Conservation (phyloP, 257 asterid genomes). For the Rhazya stricta region DNA sequence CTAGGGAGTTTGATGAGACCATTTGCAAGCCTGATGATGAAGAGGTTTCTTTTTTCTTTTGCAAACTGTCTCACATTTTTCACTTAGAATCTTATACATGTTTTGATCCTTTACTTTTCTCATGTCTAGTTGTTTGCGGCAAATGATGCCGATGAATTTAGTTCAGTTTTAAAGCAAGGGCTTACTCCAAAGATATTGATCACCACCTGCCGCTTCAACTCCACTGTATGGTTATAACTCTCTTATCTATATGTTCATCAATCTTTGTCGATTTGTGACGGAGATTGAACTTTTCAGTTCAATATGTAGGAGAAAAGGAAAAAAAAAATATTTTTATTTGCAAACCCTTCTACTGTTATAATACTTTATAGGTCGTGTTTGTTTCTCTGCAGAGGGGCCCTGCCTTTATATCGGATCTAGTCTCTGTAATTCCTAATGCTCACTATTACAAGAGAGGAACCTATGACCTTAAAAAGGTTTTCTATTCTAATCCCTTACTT, state of each 20-base stretch:
- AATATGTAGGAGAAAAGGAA: neutral
- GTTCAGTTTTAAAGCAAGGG: slow-evolving; percentile 52
- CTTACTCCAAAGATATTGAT: slow-evolving; percentile 63
- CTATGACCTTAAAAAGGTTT: slow-evolving; percentile 83
- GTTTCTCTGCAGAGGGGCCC: slow-evolving; percentile 77
- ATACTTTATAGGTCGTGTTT: no score
- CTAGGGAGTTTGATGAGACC: slow-evolving; percentile 85
- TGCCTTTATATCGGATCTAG: slow-evolving; percentile 64
- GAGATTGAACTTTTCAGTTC: neutral
- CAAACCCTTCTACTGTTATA: neutral
- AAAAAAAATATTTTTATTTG: neutral
- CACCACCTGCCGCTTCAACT: slow-evolving; percentile 84
- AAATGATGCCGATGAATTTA: slow-evolving; percentile 89
- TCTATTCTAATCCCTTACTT: neutral
- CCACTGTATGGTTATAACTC: slow-evolving; percentile 50
- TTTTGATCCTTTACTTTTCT: neutral
- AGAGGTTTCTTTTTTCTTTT: slow-evolving; percentile 31
- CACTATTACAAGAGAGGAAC: slow-evolving; percentile 86
- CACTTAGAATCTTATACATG: neutral
- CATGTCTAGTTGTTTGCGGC: slow-evolving; percentile 64
- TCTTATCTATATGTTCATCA: no score
- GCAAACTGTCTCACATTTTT: neutral
- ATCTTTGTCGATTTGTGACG: neutral
- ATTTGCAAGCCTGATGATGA: slow-evolving; percentile 88
- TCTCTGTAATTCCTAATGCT: slow-evolving; percentile 78